These are phyloP conservation scores for Pyrus betulifolia DNA, from an alignment of 306 rosid genomes.

Conservation along the genomic window DNA sequence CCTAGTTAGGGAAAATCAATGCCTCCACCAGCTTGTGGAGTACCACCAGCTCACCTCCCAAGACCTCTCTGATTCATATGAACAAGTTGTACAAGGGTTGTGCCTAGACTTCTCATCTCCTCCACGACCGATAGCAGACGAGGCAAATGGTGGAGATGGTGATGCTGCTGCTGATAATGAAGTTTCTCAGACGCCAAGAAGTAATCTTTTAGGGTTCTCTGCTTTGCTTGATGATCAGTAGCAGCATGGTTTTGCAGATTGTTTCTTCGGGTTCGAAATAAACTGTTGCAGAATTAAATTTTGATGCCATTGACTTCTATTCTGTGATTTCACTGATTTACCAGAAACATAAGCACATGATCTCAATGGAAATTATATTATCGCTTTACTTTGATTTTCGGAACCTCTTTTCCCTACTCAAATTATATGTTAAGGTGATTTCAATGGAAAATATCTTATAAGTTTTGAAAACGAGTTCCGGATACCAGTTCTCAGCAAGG, in stretches of 20 bases:
- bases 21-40: slow-evolving; percentile 91
- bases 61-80: slow-evolving; percentile 58
- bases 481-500: background rate
- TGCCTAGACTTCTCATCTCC: slow-evolving; percentile 87
- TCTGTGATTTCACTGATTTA: background rate
- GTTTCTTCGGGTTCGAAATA: background rate
- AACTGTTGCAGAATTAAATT: background rate
- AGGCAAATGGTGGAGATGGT: slow-evolving; percentile 14
- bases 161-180: slow-evolving; percentile 1
- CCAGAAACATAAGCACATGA: no score
- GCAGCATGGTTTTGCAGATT: background rate
- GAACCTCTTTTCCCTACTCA: no score
- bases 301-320: background rate
- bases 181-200: slow-evolving; percentile 30
- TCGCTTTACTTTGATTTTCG: no score
- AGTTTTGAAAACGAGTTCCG: no score
- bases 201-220: slow-evolving; percentile 25
- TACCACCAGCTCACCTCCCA: slow-evolving; percentile 81
- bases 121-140: slow-evolving; percentile 34
- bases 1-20: slow-evolving; percentile 79
- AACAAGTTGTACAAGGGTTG: slow-evolving; percentile 65
- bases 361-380: no score
- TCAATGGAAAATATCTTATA: no score
- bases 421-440: no score
- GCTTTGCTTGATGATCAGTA: slow-evolving; percentile 18